Conservation (phyloP, 495 filamentous ascomycete species). For the Daldinia concentrica region DNA sequence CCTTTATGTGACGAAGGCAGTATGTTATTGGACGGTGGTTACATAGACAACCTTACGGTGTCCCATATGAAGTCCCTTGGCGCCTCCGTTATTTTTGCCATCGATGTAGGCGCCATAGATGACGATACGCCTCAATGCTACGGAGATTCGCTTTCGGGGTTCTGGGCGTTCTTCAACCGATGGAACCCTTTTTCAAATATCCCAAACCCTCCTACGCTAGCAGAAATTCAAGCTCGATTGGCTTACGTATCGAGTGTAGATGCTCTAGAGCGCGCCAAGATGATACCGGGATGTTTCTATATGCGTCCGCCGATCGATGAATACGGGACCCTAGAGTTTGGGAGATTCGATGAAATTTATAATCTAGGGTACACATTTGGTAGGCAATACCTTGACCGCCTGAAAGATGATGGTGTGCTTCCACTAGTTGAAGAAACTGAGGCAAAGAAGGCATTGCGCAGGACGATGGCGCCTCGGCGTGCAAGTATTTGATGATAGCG, state of each 20-base stretch:
- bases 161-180: conserved; percentile 91
- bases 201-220: conserved; percentile 92
- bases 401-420: conserved; percentile 79
- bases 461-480: conserved; percentile 92
- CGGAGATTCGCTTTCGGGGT: conserved; percentile 92
- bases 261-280: conserved; percentile 92
- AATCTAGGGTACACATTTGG: conserved; percentile 87
- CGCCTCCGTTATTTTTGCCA: conserved; percentile 91
- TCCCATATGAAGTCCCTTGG: conserved; percentile 96
- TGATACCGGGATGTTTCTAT: conserved; percentile 85
- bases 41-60: conserved; percentile 96
- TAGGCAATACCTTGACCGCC: conserved; percentile 74
- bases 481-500: conserved; percentile 75
- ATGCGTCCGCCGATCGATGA: conserved; percentile 94
- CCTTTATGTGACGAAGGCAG: conserved; percentile 95
- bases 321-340: conserved; percentile 95
- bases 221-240: conserved; percentile 92
- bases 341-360: conserved; percentile 97
- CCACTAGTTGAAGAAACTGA: conserved; percentile 76
- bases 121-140: conserved; percentile 90
- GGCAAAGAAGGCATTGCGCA: conserved; percentile 85
- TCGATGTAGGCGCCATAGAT: conserved; percentile 92
- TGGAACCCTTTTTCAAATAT: conserved; percentile 93
- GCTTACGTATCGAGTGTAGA: conserved; percentile 95
- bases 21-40: conserved; percentile 96